phyloP scores from a whole-genome alignment of 2,329 filamentous ascomycete species.

The Botrytis paeoniae region DNA sequence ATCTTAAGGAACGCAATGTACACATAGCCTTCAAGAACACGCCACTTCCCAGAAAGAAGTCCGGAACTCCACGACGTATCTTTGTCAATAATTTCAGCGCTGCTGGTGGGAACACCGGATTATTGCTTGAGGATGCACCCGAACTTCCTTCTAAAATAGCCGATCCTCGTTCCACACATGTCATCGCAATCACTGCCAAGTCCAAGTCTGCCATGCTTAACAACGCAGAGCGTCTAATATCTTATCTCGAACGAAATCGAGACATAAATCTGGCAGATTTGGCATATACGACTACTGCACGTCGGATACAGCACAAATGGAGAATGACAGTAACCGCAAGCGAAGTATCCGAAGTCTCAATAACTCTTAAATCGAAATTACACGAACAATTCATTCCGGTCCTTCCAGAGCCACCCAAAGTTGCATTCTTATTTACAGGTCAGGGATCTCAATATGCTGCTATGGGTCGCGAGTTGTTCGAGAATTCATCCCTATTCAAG shows the following conservation, averaged over 20 bases:
- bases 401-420: slow-evolving; percentile 26
- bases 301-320: slow-evolving; percentile 58
- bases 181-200: slow-evolving; percentile 50
- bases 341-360: slow-evolving; percentile 40
- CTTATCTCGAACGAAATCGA: slow-evolving; percentile 30
- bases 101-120: slow-evolving; percentile 37
- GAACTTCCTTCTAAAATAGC: slow-evolving; percentile 36
- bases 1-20: slow-evolving; percentile 39
- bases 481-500: slow-evolving; percentile 11
- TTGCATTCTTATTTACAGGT: slow-evolving; percentile 34
- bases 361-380: slow-evolving; percentile 13
- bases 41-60: slow-evolving; percentile 5
- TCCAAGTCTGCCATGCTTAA: slow-evolving; percentile 30
- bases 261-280: slow-evolving; percentile 30
- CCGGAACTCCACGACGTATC: slow-evolving; percentile 32
- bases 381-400: slow-evolving; percentile 20
- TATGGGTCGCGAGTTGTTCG: slow-evolving; percentile 20
- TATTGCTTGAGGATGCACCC: slow-evolving; percentile 37
- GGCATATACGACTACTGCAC: slow-evolving; percentile 39
- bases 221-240: slow-evolving; percentile 31
- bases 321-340: slow-evolving; percentile 49
- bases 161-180: slow-evolving; percentile 46
- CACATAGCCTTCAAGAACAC: slow-evolving; percentile 29
- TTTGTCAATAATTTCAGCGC: slow-evolving; percentile 47
- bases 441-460: slow-evolving; percentile 21